These are phyloP conservation scores for Saturnispora mendoncae DNA, from an alignment of 805 yeast genomes.

Conservation along the genomic window DNA sequence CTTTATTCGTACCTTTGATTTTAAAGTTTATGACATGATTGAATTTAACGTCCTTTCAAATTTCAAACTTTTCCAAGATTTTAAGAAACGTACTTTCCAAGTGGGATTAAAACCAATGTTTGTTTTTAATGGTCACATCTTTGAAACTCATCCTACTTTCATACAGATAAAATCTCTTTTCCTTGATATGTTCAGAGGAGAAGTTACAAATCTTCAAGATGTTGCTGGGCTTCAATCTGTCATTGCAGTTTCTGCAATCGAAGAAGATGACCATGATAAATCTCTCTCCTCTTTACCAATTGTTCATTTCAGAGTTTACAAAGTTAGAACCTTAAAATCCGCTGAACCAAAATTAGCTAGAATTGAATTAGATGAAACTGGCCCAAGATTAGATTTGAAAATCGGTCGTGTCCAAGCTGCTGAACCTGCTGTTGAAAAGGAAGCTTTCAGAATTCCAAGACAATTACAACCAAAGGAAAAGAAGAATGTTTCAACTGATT, in stretches of 20 bases:
- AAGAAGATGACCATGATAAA: conserved; percentile 67
- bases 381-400: conserved; percentile 90
- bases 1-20: conserved; percentile 83
- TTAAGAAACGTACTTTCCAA: conserved; percentile 69
- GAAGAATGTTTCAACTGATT: conserved; percentile 83
- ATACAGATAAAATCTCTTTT: conserved; percentile 81
- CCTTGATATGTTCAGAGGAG: conserved; percentile 85
- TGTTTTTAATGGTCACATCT: conserved; percentile 83
- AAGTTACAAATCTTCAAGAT: conserved; percentile 72
- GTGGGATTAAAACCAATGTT: conserved; percentile 93
- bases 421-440: conserved; percentile 81
- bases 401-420: conserved; percentile 81
- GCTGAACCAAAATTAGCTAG: conserved; percentile 82
- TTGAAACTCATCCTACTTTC: conserved; percentile 81
- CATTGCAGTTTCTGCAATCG: conserved; percentile 68
- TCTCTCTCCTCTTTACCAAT: conserved; percentile 54
- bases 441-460: conserved; percentile 72
- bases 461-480: conserved; percentile 72
- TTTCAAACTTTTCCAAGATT: conserved; percentile 68
- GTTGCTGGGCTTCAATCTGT: conserved; percentile 93
- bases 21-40: conserved; percentile 86
- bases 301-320: conserved; percentile 85
- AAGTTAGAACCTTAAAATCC: conserved; percentile 68
- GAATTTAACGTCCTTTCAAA: conserved; percentile 69
- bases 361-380: conserved; percentile 89